Percentiles rank a stretch among this genome's conserved stretches.
Evolutionary conservation across 2,329 filamentous ascomycete genomes (phyloP).

Genomic region (Pezicula rhizophila): DNA sequence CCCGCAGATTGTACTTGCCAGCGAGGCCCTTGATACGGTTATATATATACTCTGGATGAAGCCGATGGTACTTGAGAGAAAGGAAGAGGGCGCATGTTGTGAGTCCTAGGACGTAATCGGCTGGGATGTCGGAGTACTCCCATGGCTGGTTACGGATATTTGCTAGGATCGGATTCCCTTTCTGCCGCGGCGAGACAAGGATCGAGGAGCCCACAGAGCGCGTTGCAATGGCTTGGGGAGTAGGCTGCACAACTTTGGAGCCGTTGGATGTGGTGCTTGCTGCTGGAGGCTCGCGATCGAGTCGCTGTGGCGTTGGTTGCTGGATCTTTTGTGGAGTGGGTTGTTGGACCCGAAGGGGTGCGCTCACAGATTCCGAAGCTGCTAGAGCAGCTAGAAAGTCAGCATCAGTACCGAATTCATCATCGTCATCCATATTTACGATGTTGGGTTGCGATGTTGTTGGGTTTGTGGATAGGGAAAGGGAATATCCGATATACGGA

Average conservation of each 20-base stretch:
- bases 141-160: slow-evolving; percentile 77
- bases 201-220: slow-evolving; percentile 66
- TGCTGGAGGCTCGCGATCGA: slow-evolving; percentile 42
- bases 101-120: slow-evolving; percentile 81
- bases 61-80: slow-evolving; percentile 91
- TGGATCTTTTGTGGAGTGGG: slow-evolving; percentile 33
- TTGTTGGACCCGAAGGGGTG: slow-evolving; percentile 22
- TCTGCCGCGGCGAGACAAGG: slow-evolving; percentile 84
- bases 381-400: slow-evolving; percentile 51
- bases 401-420: slow-evolving; percentile 49
- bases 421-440: slow-evolving; percentile 39
- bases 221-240: slow-evolving; percentile 74
- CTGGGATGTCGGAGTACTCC: slow-evolving; percentile 96
- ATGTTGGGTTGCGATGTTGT: not conserved
- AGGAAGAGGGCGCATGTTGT: slow-evolving; percentile 91
- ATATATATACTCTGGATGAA: slow-evolving; percentile 98
- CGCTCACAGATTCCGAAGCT: slow-evolving; percentile 31
- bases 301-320: slow-evolving; percentile 47
- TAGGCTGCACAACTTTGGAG: slow-evolving; percentile 73
- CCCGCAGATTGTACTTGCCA: slow-evolving; percentile 78
- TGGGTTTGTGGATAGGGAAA: not conserved
- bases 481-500: not conserved
- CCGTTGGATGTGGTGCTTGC: slow-evolving; percentile 24
- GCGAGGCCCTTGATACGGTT: slow-evolving; percentile 80
- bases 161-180: slow-evolving; percentile 88